Base-by-base conservation (phyloP, 768 basidiomycete genomes). In the Leucosporidium yakuticum region DNA sequence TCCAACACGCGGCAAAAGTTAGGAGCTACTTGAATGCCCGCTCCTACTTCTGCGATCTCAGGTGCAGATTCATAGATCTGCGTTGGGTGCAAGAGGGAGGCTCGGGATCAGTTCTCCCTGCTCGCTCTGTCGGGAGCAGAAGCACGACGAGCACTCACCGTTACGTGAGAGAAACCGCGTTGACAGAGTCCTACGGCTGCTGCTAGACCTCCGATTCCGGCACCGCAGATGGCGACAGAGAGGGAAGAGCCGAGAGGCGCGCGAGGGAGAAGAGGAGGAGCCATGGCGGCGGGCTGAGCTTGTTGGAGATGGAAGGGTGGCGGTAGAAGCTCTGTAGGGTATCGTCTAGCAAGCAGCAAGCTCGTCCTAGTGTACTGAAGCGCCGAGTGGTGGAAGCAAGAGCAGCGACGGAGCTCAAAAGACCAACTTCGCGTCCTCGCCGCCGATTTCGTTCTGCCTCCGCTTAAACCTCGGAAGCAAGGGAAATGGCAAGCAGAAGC, bases 1-100 rank as follows among this genome's bases (percentile, higher is more conserved):
- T 14, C 48, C 15, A 61, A 48, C 8, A 51, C 49, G 29, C 60
- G 47, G n/a, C 60, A 61, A 31, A 61, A 61, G 23, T 61, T 61
- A 6, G 60, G 60, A 15, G 60, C 47, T 23, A 61, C 60, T 21
- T 59, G 58, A 27, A 59, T 59, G 2, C 58, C 60, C 1, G 60
- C 60, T 29, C 60, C 60, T 2, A 61, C 49, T 25, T 61, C 60
- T 1, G 48, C 48, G 15, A 61, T 61, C 29, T 23, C 29, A 7
- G 47, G 47, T 4, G 60, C 60, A 14, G 60, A 29, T 29, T 61
- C 60, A 19, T 50, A 61, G 51, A 53, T 53, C 51, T 53, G 21
- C 3, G 23, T 44, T 3, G 3, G 17, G 39, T 6, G 34, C 34
- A 12, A n/a, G n/a, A n/a, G n/a, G n/a, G n/a, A n/a, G 12, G 34